phyloP scores from a whole-genome alignment of 768 basidiomycete genomes.

The Termitomyces eurrhizus region DNA sequence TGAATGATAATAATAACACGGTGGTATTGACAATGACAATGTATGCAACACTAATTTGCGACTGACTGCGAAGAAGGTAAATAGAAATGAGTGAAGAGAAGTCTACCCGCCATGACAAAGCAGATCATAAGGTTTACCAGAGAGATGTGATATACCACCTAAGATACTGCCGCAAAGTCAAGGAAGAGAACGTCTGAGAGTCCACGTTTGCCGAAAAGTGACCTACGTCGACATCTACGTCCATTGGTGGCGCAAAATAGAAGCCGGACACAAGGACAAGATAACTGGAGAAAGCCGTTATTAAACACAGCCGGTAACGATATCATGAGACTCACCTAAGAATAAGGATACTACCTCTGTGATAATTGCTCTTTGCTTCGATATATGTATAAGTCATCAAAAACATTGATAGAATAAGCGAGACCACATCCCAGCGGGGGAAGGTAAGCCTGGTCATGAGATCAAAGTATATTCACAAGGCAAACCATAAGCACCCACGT shows the following conservation, averaged over 20 bases:
- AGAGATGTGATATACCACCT: conserved; percentile 34
- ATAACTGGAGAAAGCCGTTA: conserved; percentile 53
- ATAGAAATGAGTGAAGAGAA: not conserved
- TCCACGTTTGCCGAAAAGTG: conserved; percentile 15
- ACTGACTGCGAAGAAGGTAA: not conserved
- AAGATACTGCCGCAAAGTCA: conserved; percentile 35
- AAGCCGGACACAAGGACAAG: conserved; percentile 89
- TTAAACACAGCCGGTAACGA: not conserved
- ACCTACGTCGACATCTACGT: conserved; percentile 35
- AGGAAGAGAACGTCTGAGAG: conserved; percentile 31
- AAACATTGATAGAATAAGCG: conserved; percentile 94
- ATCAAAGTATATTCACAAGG: conserved; percentile 1
- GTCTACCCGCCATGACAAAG: not conserved
- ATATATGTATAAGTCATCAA: conserved; percentile 98
- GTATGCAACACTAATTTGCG: conserved; percentile 18
- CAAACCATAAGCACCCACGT: conserved; percentile 56
- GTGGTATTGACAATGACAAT: conserved; percentile 12
- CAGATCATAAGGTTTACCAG: conserved; percentile 14
- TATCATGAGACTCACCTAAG: conserved; percentile 56
- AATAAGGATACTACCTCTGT: conserved; percentile 93
- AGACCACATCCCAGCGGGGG: conserved; percentile 97
- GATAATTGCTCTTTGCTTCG: conserved; percentile 98
- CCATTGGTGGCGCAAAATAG: conserved; percentile 74
- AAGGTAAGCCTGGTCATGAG: conserved; percentile 74
- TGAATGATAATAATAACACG: conserved; percentile 26